These are phyloP conservation scores for Malus hybrid DNA, from an alignment of 331 rosid species.

Conservation along the genomic window DNA sequence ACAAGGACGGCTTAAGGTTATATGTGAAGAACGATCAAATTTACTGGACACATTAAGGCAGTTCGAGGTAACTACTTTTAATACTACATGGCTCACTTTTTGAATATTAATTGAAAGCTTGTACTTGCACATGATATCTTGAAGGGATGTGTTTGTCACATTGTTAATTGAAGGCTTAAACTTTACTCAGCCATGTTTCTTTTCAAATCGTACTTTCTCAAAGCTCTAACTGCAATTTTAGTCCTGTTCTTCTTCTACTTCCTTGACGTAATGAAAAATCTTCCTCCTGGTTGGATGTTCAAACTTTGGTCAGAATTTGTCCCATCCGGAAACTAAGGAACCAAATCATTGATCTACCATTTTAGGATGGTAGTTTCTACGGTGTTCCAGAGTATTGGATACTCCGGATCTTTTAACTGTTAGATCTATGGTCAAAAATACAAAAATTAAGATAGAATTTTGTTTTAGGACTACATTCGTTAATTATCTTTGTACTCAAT, in stretches of 20 bases:
- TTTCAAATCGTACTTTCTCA: not conserved
- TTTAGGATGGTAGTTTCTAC: too few species aligned
- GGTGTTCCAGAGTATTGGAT: too few species aligned
- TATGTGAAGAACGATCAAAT: slow-evolving; percentile 58
- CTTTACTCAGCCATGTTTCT: not conserved
- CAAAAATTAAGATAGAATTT: too few species aligned
- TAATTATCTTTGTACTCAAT: not conserved
- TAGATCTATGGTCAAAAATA: too few species aligned
- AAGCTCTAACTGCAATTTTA: not conserved
- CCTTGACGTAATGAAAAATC: not conserved
- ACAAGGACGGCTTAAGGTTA: slow-evolving; percentile 50
- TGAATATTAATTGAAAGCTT: not conserved
- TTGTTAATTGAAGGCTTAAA: not conserved
- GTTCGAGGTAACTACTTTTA: slow-evolving; percentile 55
- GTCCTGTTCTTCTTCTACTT: too few species aligned
- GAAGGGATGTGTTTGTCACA: too few species aligned
- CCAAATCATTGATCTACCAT: not conserved
- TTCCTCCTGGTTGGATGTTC: not conserved
- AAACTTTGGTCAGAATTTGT: too few species aligned
- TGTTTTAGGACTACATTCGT: not conserved
- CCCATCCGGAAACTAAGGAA: too few species aligned
- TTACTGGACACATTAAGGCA: slow-evolving; percentile 84
- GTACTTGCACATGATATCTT: not conserved
- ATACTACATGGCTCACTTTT: not conserved
- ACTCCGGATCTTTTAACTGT: too few species aligned